Percentiles rank a stretch among this genome's conserved stretches.
These are phyloP conservation scores for Botryotinia globosa DNA, from an alignment of 2,329 filamentous ascomycete genomes.

Conservation along the genomic window DNA sequence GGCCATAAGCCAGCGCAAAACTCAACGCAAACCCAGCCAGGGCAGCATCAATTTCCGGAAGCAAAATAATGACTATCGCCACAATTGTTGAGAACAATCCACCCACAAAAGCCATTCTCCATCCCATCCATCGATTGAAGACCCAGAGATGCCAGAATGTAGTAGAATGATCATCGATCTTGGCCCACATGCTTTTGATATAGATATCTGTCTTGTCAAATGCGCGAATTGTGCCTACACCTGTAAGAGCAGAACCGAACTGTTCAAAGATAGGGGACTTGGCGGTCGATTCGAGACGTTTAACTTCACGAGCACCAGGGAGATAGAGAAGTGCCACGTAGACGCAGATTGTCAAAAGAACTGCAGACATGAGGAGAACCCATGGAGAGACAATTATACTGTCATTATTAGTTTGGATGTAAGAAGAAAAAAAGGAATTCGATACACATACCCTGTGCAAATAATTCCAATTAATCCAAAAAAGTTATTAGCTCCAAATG, in stretches of 20 bases:
- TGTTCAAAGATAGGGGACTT: constrained; percentile 81
- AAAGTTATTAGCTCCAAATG: constrained; percentile 56
- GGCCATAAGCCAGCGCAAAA: constrained; percentile 69
- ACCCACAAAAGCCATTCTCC: constrained; percentile 68
- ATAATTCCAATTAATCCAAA: constrained; percentile 65
- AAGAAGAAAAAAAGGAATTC: constrained; percentile 45
- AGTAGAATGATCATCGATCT: constrained; percentile 65
- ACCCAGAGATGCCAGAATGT: constrained; percentile 67
- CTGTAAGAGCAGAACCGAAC: constrained; percentile 69
- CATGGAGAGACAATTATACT: constrained; percentile 63
- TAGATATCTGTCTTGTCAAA: constrained; percentile 69
- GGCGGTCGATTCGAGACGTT: constrained; percentile 71
- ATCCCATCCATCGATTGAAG: constrained; percentile 74
- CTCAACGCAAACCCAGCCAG: constrained; percentile 73
- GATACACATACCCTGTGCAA: constrained; percentile 50
- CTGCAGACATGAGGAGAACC: constrained; percentile 59
- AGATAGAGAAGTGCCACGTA: constrained; percentile 62
- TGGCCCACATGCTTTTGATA: constrained; percentile 64
- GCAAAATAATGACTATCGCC: constrained; percentile 60
- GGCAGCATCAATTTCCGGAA: constrained; percentile 61
- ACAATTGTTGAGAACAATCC: constrained; percentile 66
- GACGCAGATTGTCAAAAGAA: constrained; percentile 57
- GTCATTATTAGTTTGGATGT: constrained; percentile 39
- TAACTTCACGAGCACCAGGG: constrained; percentile 68
- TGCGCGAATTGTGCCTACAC: constrained; percentile 72